Base-by-base conservation (phyloP, 768 basidiomycete genomes). In the Daedaleopsis sinensis region DNA sequence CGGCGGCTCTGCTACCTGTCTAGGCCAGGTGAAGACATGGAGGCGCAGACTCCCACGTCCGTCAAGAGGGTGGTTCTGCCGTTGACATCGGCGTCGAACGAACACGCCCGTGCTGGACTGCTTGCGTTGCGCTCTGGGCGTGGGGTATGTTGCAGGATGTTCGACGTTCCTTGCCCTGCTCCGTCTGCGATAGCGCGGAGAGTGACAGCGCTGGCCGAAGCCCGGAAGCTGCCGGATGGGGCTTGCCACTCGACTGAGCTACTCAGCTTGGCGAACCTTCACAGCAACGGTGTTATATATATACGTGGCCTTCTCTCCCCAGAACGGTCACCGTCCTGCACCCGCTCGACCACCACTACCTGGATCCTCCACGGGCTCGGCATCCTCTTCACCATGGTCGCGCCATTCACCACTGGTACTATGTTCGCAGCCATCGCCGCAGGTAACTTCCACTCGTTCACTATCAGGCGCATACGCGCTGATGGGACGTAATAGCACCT, bases 331-430 rank as follows among this genome's bases (percentile, higher is more conserved):
- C 44, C 13, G n/a, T 46, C 44, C 44, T 18, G 44, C n/a, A 18
- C 21, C 21, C 21, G 43, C 43, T 44, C 43, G 44, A 46, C 44
- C n/a, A 10, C 44, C 44, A 46, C 27, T 7, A 32, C 27, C 27
- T n/a, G n/a, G n/a, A n/a, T n/a, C 43, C 43, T 46, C 21, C 18
- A 10, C 44, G 8, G 9, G 42, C 10, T 18, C 44, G n/a, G 18
- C 44, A 10, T 4, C 96, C 67, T 94, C 95, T 54, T 84, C n/a
- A 10, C 44, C 44, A 46, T 46, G 44, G 18, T 46, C 44, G 21
- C 18, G 44, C 21, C 44, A 18, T n/a, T 46, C 44, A 19, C 44
- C 44, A 32, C n/a, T n/a, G n/a, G n/a, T n/a, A n/a, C 27, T 7
- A 32, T 32, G 27, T 46, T 21, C 44, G 44, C 44, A 18, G 44